Conservation (phyloP, 345 rosid species). For the Eucalyptus lansdowneana region DNA sequence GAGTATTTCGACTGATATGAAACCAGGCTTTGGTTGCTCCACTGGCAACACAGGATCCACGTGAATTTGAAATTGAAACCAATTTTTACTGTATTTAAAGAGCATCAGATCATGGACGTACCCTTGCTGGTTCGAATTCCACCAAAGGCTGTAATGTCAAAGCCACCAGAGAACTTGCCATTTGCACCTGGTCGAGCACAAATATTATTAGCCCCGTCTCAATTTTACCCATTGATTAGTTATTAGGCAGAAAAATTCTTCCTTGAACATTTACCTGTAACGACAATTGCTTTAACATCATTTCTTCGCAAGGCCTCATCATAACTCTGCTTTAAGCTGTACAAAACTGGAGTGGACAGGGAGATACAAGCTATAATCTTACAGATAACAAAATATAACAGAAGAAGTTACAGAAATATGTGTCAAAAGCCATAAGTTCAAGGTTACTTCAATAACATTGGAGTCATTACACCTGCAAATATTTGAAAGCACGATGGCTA, state of each 20-base stretch:
- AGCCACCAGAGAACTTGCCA: slow-evolving; percentile 93
- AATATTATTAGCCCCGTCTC: not conserved
- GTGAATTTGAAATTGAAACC: not conserved
- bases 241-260: not conserved
- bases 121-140: slow-evolving; percentile 47
- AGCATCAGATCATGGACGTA: not conserved
- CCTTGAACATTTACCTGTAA: slow-evolving; percentile 33
- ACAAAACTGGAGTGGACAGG: slow-evolving; percentile 35
- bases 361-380: not conserved
- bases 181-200: slow-evolving; percentile 48
- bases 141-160: slow-evolving; percentile 70
- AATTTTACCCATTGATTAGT: not conserved
- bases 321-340: slow-evolving; percentile 62
- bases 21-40: slow-evolving; percentile 48
- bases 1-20: slow-evolving; percentile 46
- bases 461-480: not conserved
- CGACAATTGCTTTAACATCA: slow-evolving; percentile 91
- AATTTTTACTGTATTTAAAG: not conserved
- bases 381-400: not conserved
- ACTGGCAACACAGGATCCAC: slow-evolving; percentile 12
- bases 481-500: not conserved
- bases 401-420: not conserved
- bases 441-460: not conserved
- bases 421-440: not conserved
- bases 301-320: slow-evolving; percentile 67